These are phyloP conservation scores for Phenoliferia sp. DNA, from an alignment of 1,284 basidiomycete genomes.

Conservation along the genomic window DNA sequence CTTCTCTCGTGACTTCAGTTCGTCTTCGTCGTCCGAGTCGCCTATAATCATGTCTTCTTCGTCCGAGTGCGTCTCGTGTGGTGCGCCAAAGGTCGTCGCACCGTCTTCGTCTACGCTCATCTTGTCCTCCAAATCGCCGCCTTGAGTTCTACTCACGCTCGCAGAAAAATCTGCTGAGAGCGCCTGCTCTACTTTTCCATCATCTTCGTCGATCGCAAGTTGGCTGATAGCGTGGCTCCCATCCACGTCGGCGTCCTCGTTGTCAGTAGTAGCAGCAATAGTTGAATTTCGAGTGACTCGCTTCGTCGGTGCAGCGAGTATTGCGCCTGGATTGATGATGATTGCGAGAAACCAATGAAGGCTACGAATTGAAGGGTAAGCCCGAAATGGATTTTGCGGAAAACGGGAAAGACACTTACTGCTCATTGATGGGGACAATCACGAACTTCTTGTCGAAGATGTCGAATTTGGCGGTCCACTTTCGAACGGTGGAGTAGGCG, in stretches of 20 bases:
- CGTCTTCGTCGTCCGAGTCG: too few species aligned
- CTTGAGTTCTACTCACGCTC: too few species aligned
- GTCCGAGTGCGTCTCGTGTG: too few species aligned
- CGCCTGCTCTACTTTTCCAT: too few species aligned
- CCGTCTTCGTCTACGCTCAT: too few species aligned
- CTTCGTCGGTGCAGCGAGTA: slow-evolving; percentile 35
- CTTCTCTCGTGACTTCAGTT: too few species aligned
- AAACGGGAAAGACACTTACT: slow-evolving; percentile 51
- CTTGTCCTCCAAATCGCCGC: too few species aligned
- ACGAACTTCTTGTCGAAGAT: slow-evolving; percentile 88
- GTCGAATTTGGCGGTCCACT: slow-evolving; percentile 83
- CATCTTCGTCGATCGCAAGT: neutral
- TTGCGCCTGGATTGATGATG: slow-evolving; percentile 70
- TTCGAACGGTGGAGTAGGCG: slow-evolving; percentile 76
- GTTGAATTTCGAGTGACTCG: neutral
- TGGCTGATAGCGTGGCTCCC: neutral
- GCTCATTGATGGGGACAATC: slow-evolving; percentile 93
- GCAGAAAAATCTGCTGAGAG: too few species aligned
- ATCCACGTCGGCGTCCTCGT: neutral
- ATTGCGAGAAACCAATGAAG: slow-evolving; percentile 97
- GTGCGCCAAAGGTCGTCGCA: too few species aligned
- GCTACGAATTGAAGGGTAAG: slow-evolving; percentile 45
- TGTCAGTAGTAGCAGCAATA: neutral
- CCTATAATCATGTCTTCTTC: too few species aligned
- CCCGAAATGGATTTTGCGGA: neutral